A percentile compares a stretch with the other conserved stretches of the same genome.
These are phyloP conservation scores for Penicillium turbatum DNA, from an alignment of 495 filamentous ascomycete species.

Conservation along the genomic window DNA sequence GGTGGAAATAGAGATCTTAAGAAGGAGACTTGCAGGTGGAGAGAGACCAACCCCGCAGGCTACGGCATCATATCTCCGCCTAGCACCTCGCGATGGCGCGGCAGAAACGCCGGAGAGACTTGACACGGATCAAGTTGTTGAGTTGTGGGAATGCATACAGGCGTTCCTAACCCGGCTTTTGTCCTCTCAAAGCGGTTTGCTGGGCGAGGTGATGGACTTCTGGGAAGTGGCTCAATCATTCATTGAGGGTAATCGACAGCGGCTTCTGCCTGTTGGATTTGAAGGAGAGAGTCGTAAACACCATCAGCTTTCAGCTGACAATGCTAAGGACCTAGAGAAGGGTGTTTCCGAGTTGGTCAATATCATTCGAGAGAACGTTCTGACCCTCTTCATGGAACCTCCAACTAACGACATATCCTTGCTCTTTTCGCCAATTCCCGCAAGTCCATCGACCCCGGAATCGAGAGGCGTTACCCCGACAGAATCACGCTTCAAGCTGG, in stretches of 20 bases:
- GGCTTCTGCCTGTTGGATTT: conserved; percentile 72
- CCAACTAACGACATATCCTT: conserved; percentile 86
- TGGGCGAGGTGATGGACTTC: conserved; percentile 87
- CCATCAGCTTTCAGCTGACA: conserved; percentile 71
- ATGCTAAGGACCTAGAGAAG: conserved; percentile 66
- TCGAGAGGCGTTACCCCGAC: conserved; percentile 46
- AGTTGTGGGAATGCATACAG: conserved; percentile 84
- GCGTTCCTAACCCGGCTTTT: conserved; percentile 64
- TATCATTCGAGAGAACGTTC: conserved; percentile 71
- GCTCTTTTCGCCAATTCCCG: conserved; percentile 71
- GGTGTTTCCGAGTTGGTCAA: conserved; percentile 75
- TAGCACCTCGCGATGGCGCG: conserved; percentile 58
- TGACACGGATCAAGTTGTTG: conserved; percentile 72
- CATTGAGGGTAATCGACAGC: conserved; percentile 80
- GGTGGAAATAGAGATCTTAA: conserved; percentile 86
- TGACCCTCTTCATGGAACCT: conserved; percentile 79
- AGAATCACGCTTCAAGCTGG: conserved; percentile 73
- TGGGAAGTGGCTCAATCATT: conserved; percentile 92
- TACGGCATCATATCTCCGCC: conserved; percentile 68
- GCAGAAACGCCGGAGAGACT: conserved; percentile 52
- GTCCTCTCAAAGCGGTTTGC: conserved; percentile 66
- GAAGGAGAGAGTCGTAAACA: conserved; percentile 80
- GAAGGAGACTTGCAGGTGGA: conserved; percentile 68
- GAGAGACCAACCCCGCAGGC: conserved; percentile 65
- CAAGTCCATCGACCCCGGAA: conserved; percentile 65